phyloP scores from a whole-genome alignment of 345 rosid genomes.

The Angophora floribunda region DNA sequence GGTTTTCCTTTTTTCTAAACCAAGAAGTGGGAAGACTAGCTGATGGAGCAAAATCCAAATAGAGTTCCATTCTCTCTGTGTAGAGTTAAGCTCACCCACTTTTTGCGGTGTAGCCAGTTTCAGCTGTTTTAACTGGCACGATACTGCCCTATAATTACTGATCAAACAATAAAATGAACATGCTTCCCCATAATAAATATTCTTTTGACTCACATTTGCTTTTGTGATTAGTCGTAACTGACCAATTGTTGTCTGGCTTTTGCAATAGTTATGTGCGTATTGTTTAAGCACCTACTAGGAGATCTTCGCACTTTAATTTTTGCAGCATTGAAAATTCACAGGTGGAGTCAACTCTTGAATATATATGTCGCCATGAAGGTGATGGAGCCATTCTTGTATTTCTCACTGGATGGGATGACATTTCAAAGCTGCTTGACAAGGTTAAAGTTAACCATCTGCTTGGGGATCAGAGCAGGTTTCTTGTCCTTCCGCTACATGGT shows the following conservation, averaged over 20 bases:
- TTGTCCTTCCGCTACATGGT: conserved; percentile 89
- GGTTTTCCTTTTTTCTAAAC: background rate
- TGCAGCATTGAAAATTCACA: conserved; percentile 2
- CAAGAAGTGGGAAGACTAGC: background rate
- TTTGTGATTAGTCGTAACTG: background rate
- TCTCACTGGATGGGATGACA: conserved; percentile 98
- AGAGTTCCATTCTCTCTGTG: background rate
- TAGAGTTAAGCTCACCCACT: background rate
- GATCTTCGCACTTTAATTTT: background rate
- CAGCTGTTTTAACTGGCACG: background rate
- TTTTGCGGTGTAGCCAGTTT: background rate
- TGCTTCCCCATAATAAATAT: background rate
- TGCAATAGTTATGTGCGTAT: background rate
- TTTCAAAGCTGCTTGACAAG: conserved; percentile 72
- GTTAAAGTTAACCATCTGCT: conserved; percentile 63
- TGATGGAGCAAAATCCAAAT: background rate
- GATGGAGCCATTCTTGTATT: conserved; percentile 94
- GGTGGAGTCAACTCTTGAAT: conserved; percentile 76
- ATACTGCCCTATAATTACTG: background rate
- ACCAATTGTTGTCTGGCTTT: background rate
- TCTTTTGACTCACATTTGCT: background rate
- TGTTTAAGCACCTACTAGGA: background rate
- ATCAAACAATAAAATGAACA: background rate
- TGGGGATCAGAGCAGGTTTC: conserved; percentile 70
- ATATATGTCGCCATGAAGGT: conserved; percentile 71